Percentiles rank a stretch among this genome's conserved stretches.
Evolutionary conservation across 164 flowering plant species (phyloP).

Genomic region (Liriodendron chinense): DNA sequence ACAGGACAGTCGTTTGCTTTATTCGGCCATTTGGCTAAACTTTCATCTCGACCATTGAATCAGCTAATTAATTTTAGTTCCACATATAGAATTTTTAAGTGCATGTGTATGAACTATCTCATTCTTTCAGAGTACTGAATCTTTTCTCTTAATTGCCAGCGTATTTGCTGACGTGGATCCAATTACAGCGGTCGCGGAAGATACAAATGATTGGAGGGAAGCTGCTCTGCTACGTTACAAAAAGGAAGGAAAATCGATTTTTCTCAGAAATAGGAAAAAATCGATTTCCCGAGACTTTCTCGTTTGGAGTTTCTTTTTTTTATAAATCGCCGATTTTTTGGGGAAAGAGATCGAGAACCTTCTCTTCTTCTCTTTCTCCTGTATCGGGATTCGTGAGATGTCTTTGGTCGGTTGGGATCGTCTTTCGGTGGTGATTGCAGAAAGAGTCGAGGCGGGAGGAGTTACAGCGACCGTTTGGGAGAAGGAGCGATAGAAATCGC

Average conservation of each 20-base stretch:
- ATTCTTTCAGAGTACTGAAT: too few relatives aligned
- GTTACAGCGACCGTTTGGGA: slow-evolving; percentile 41
- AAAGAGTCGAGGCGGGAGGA: slow-evolving; percentile 41
- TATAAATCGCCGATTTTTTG: background rate
- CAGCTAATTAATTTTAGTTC: too few relatives aligned
- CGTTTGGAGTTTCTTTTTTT: too few relatives aligned
- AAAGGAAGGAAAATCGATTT: background rate
- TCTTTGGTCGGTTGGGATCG: background rate
- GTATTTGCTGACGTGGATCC: background rate
- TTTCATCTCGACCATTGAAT: too few relatives aligned
- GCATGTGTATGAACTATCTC: too few relatives aligned
- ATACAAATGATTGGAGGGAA: slow-evolving; percentile 4
- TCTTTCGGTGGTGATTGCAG: slow-evolving; percentile 9
- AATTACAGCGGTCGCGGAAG: background rate
- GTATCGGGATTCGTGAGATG: background rate
- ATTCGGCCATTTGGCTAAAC: too few relatives aligned
- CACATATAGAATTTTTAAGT: too few relatives aligned
- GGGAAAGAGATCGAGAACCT: background rate
- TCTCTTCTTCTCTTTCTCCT: background rate
- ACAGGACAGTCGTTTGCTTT: too few relatives aligned
- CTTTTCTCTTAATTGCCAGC: background rate
- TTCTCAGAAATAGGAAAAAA: background rate
- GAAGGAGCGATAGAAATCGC: slow-evolving; percentile 50
- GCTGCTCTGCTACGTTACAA: slow-evolving; percentile 11
- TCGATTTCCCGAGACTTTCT: background rate